Conservation (phyloP, 2,329 filamentous ascomycete species). For the Daldinia eschscholtzii region DNA sequence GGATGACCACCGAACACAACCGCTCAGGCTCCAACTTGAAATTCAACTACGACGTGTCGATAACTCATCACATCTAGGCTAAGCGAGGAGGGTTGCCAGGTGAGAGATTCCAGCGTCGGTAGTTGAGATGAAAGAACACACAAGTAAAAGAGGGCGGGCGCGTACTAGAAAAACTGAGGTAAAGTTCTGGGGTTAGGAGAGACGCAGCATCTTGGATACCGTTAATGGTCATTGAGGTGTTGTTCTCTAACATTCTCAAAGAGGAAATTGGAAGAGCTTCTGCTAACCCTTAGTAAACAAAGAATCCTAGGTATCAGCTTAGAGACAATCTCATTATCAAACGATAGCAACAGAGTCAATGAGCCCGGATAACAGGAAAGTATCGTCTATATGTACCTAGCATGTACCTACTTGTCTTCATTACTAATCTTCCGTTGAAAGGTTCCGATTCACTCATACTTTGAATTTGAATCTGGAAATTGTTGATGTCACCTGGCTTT, state of each 20-base stretch:
- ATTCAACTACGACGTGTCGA: slow-evolving; percentile 8
- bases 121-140: slow-evolving; percentile 7
- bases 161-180: background rate
- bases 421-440: background rate
- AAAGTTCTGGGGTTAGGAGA: background rate
- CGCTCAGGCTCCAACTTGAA: slow-evolving; percentile 15
- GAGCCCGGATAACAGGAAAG: background rate
- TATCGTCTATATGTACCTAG: background rate
- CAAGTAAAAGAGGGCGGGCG: background rate
- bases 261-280: background rate
- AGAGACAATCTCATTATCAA: background rate
- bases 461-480: no score
- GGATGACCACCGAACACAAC: slow-evolving; percentile 19
- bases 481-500: background rate
- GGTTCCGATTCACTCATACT: no score
- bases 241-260: background rate
- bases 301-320: background rate
- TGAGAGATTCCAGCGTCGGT: slow-evolving; percentile 16
- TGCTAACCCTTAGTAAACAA: background rate
- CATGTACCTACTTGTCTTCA: background rate
- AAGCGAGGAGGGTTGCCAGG: slow-evolving; percentile 15
- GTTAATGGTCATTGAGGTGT: background rate
- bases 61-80: slow-evolving; percentile 10
- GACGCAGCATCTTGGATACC: no score
- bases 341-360: background rate